Conservation (phyloP, 73 alveolate species). For the Stentor coeruleus region DNA sequence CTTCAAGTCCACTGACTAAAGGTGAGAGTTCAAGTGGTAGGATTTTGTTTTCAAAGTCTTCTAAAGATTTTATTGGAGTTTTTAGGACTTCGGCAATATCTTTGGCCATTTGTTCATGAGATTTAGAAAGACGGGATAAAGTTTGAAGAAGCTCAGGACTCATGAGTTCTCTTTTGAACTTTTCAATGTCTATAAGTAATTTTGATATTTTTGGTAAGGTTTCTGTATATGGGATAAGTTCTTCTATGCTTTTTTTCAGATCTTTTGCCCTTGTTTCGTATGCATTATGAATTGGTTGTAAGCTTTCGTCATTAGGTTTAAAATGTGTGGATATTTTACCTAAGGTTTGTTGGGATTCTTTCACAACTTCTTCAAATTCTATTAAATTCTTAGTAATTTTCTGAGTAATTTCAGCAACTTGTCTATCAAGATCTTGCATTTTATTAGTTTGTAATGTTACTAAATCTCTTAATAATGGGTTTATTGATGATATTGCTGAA, state of each 20-base stretch:
- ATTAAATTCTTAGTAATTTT: background rate
- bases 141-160: background rate
- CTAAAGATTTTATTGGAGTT: background rate
- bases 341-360: background rate
- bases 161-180: conserved; percentile 9
- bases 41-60: background rate
- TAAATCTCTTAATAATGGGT: background rate
- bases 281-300: background rate
- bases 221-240: background rate
- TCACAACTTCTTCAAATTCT: conserved; percentile 7
- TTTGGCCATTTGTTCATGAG: conserved; percentile 1
- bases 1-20: background rate
- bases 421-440: background rate
- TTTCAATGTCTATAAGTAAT: background rate
- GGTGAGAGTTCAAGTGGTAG: background rate
- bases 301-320: background rate
- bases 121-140: background rate
- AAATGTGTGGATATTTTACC: background rate
- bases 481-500: background rate
- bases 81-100: background rate
- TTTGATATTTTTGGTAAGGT: background rate
- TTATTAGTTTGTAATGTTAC: background rate
- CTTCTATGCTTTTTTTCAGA: background rate
- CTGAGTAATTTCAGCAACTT: background rate
- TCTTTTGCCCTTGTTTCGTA: background rate